Conservation (phyloP, 225 moss, liverwort and hornwort genomes). For the Climacium dendroides region DNA sequence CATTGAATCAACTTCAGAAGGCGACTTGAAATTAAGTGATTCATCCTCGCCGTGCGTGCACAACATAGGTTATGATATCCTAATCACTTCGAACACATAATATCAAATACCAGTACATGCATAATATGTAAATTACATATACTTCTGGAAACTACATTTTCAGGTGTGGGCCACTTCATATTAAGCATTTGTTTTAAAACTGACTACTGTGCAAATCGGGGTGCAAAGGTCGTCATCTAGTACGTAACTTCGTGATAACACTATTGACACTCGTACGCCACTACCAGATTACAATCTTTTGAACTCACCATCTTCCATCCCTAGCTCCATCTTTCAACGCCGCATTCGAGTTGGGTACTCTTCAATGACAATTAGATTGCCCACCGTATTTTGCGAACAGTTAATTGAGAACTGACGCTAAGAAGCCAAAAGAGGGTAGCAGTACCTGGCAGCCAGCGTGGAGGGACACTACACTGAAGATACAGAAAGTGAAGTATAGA, state of each 20-base stretch:
- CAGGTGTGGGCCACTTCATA: neutral
- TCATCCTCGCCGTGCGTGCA: neutral
- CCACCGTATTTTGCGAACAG: neutral
- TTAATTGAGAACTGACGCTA: neutral
- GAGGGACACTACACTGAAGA: neutral
- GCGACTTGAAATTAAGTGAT: neutral
- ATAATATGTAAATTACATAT: neutral
- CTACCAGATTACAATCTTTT: neutral
- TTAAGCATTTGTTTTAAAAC: neutral
- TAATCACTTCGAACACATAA: neutral
- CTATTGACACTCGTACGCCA: neutral
- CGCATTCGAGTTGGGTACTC: neutral
- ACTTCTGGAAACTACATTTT: neutral
- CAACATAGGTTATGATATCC: neutral
- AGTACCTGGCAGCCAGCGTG: neutral
- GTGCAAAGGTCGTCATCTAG: neutral
- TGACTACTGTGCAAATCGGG: neutral
- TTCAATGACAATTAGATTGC: neutral
- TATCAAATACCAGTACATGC: neutral
- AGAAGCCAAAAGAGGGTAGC: neutral
- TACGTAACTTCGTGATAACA: neutral
- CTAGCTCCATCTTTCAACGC: neutral
- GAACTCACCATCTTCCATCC: neutral
- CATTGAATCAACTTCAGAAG: neutral
- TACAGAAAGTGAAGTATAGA: neutral